Evolutionary conservation across 352 stramenopile species (phyloP).

Genomic region (Phytopythium ostracodes): DNA sequence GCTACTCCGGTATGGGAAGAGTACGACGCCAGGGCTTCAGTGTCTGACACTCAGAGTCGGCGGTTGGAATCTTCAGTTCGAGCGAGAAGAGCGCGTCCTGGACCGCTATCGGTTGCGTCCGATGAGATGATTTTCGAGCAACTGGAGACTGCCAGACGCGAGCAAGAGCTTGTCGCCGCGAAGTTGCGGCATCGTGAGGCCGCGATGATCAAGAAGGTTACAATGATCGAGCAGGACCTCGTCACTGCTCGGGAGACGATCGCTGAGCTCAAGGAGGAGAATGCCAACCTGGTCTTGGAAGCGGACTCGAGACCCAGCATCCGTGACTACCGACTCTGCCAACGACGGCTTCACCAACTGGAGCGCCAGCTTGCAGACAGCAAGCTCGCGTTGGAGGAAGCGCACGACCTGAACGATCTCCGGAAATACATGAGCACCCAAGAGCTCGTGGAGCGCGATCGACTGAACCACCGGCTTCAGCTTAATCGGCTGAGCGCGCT

Average conservation of each 20-base stretch:
- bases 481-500: slow-evolving; percentile 74
- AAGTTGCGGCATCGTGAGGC: slow-evolving; percentile 62
- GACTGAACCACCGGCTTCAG: slow-evolving; percentile 71
- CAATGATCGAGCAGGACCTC: slow-evolving; percentile 70
- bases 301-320: slow-evolving; percentile 79
- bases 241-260: slow-evolving; percentile 55
- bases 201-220: slow-evolving; percentile 77
- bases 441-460: slow-evolving; percentile 73
- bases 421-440: slow-evolving; percentile 81
- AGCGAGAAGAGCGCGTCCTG: not conserved
- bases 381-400: slow-evolving; percentile 71
- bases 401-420: slow-evolving; percentile 71
- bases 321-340: slow-evolving; percentile 65
- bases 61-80: not conserved
- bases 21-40: slow-evolving; percentile 8
- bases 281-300: slow-evolving; percentile 71
- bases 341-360: slow-evolving; percentile 72
- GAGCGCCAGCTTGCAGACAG: slow-evolving; percentile 71
- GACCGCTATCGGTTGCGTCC: slow-evolving; percentile 27
- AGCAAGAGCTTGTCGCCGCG: slow-evolving; percentile 64
- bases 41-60: slow-evolving; percentile 1
- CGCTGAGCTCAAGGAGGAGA: slow-evolving; percentile 73
- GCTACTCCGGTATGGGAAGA: slow-evolving; percentile 22
- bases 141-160: slow-evolving; percentile 62
- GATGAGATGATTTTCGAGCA: slow-evolving; percentile 73